A percentile compares a stretch with the other conserved stretches of the same genome.
phyloP scores from a whole-genome alignment of 2,329 filamentous ascomycete genomes.

The Akanthomyces lecanii region DNA sequence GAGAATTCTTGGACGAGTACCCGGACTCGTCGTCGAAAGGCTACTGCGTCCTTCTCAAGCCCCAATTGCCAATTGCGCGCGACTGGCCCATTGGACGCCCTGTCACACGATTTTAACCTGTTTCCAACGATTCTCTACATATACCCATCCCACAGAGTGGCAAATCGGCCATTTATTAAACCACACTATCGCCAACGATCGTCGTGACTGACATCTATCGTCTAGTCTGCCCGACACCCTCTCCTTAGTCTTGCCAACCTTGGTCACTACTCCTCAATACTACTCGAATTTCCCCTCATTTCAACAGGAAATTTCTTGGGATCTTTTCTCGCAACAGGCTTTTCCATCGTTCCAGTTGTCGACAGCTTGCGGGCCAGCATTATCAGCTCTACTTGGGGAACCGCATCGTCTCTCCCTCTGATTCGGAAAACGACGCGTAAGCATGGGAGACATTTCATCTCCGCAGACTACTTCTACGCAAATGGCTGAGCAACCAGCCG shows the following conservation, averaged over 20 bases:
- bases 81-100: neutral
- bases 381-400: neutral
- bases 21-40: neutral
- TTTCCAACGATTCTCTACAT: neutral
- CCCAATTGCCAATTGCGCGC: neutral
- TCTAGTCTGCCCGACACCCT: neutral
- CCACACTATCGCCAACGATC: too few relatives aligned
- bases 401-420: neutral
- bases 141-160: neutral
- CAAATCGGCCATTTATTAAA: neutral
- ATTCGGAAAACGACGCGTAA: neutral
- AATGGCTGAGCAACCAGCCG: neutral
- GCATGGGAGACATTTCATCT: conserved; percentile 12
- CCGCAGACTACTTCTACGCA: neutral
- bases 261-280: neutral
- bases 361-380: neutral
- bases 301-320: neutral
- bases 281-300: neutral
- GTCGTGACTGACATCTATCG: neutral
- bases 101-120: neutral
- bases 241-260: neutral
- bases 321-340: too few relatives aligned
- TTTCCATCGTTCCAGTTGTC: too few relatives aligned
- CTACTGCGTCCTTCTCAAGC: neutral
- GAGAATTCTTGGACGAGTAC: neutral